phyloP scores from a whole-genome alignment of 495 filamentous ascomycete genomes.

The Lasiosphaeris hirsuta region DNA sequence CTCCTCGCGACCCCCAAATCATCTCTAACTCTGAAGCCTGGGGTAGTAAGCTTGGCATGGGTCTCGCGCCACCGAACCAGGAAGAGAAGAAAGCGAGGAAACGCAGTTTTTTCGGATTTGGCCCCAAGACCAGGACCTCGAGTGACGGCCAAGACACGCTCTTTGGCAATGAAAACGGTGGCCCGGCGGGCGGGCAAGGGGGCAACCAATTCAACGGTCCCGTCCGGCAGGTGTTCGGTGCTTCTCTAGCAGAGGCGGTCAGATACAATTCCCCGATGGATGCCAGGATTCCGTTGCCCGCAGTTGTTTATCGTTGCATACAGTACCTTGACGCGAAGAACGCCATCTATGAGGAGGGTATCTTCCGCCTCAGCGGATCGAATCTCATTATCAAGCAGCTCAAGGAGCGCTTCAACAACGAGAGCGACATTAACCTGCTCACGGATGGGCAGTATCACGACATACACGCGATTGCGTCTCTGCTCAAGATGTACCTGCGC shows the following conservation, averaged over 20 bases:
- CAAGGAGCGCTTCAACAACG: conserved; percentile 85
- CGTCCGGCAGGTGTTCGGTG: conserved; percentile 78
- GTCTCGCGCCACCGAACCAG: conserved; percentile 45
- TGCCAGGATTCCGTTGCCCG: conserved; percentile 69
- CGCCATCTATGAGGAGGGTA: conserved; percentile 84
- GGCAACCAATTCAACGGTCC: conserved; percentile 50
- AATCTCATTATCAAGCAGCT: conserved; percentile 90
- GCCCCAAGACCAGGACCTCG: conserved; percentile 51
- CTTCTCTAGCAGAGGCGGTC: conserved; percentile 81
- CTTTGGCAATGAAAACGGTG: conserved; percentile 35
- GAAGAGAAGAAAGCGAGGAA: conserved; percentile 82
- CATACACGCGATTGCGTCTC: conserved; percentile 90
- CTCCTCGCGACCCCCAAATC: conserved; percentile 76
- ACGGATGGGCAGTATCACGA: conserved; percentile 85
- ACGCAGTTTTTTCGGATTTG: conserved; percentile 91
- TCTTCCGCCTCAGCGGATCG: conserved; percentile 92
- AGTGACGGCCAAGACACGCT: conserved; percentile 47
- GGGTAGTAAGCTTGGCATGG: conserved; percentile 66
- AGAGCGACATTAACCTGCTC: conserved; percentile 89
- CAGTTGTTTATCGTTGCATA: conserved; percentile 96
- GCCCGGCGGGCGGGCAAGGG: conserved; percentile 18
- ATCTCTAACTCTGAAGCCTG: conserved; percentile 85
- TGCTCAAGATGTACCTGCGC: conserved; percentile 90
- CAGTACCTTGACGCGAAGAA: conserved; percentile 86
- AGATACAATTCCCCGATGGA: conserved; percentile 71